Evolutionary conservation across 2,329 filamentous ascomycete genomes (phyloP).

Genomic region (Apiospora malaysiana): DNA sequence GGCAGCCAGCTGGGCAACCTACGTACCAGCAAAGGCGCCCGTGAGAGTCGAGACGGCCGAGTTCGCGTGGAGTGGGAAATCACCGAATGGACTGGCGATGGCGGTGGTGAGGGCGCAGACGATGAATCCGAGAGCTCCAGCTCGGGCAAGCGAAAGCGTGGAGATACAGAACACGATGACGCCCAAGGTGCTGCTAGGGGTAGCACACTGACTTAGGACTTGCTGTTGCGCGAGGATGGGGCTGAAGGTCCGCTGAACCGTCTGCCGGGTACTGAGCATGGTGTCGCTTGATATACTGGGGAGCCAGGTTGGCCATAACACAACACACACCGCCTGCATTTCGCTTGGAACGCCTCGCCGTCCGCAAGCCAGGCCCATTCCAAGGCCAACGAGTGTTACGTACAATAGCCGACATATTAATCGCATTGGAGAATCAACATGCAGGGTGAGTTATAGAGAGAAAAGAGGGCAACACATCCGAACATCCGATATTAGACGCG

Average conservation of each 20-base stretch:
- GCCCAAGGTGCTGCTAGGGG: slow-evolving; percentile 22
- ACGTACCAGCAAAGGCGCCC: slow-evolving; percentile 64
- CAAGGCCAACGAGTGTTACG: not conserved
- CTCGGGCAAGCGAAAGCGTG: slow-evolving; percentile 60
- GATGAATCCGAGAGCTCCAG: slow-evolving; percentile 43
- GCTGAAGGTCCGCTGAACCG: slow-evolving; percentile 24
- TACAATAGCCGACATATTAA: not conserved
- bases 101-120: slow-evolving; percentile 37
- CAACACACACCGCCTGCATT: not conserved
- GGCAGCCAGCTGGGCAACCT: slow-evolving; percentile 75
- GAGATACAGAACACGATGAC: slow-evolving; percentile 44
- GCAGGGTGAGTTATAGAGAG: slow-evolving; percentile 7
- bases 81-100: slow-evolving; percentile 69
- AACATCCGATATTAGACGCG: slow-evolving; percentile 10
- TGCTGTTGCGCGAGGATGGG: slow-evolving; percentile 21
- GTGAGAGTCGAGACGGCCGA: slow-evolving; percentile 63
- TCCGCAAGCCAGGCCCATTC: not conserved
- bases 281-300: not conserved
- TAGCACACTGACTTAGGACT: slow-evolving; percentile 18
- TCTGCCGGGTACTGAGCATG: not conserved
- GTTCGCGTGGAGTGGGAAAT: slow-evolving; percentile 83
- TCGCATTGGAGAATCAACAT: not conserved
- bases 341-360: slow-evolving; percentile 14
- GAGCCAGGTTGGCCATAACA: not conserved
- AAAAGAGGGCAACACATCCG: slow-evolving; percentile 5